Conservation (phyloP, 345 rosid species). For the Moricandia moricandioides region DNA sequence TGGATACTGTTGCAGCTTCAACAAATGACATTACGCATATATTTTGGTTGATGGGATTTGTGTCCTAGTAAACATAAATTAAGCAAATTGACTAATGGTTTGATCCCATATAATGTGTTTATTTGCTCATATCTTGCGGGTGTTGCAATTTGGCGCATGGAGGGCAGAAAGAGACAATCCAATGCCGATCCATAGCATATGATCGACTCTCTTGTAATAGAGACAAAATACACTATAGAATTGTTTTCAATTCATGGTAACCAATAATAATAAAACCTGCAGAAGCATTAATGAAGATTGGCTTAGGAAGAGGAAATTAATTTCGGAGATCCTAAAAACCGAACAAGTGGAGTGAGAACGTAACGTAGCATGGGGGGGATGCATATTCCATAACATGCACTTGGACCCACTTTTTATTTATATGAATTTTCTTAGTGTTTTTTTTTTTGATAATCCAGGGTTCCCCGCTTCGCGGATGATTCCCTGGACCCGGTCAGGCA, state of each 20-base stretch:
- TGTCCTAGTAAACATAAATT: slow-evolving; percentile 5
- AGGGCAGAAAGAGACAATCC: slow-evolving; percentile 29
- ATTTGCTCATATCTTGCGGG: neutral
- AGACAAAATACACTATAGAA: neutral
- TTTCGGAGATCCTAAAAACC: slow-evolving; percentile 33
- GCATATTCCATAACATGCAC: slow-evolving; percentile 33
- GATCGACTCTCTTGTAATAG: slow-evolving; percentile 9
- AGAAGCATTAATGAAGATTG: slow-evolving; percentile 30
- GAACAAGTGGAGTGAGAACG: slow-evolving; percentile 37
- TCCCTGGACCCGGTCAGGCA: no score
- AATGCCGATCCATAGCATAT: slow-evolving; percentile 30
- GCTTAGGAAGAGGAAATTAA: slow-evolving; percentile 22
- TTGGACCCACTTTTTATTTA: slow-evolving; percentile 23
- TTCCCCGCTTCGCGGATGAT: no score
- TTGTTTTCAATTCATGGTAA: neutral
- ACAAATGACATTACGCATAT: slow-evolving; percentile 26
- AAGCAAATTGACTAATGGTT: neutral
- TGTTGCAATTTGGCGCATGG: slow-evolving; percentile 27
- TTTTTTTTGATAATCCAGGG: no score
- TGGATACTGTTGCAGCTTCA: slow-evolving; percentile 22
- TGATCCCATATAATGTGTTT: slow-evolving; percentile 5
- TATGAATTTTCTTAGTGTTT: neutral
- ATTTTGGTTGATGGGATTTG: neutral
- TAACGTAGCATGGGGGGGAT: slow-evolving; percentile 31
- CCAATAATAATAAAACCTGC: slow-evolving; percentile 8